Evolutionary conservation across 176 grass and related monocot genomes (phyloP).

Genomic region (Musa troglodytarum): DNA sequence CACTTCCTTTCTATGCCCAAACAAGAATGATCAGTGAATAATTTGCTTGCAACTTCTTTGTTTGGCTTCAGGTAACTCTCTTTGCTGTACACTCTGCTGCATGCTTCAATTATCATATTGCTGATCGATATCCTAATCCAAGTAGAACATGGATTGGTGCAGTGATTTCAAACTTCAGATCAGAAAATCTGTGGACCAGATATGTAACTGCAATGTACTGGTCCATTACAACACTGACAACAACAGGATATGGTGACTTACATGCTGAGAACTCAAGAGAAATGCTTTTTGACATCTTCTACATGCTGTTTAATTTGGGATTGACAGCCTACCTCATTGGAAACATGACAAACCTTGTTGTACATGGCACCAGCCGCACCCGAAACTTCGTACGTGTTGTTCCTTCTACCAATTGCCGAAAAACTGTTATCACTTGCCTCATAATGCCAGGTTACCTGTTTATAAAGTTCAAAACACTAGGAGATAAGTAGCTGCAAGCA

Average conservation of each 20-base stretch:
- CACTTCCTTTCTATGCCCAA: constrained; percentile 10
- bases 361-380: constrained; percentile 70
- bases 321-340: constrained; percentile 76
- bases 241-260: constrained; percentile 73
- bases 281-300: constrained; percentile 66
- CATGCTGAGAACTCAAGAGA: constrained; percentile 77
- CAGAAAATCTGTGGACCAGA: constrained; percentile 53
- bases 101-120: constrained; percentile 81
- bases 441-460: constrained; percentile 12
- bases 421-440: neutral
- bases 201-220: constrained; percentile 75
- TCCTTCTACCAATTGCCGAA: neutral
- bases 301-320: constrained; percentile 86
- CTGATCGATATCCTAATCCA: constrained; percentile 61
- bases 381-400: constrained; percentile 60
- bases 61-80: constrained; percentile 57
- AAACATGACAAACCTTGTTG: constrained; percentile 93
- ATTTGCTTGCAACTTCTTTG: neutral
- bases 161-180: constrained; percentile 54
- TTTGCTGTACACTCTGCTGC: constrained; percentile 68
- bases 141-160: constrained; percentile 75
- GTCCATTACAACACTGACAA: constrained; percentile 86
- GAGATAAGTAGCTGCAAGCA: too few relatives aligned
- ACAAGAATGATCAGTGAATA: neutral
- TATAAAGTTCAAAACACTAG: too few relatives aligned